Evolutionary conservation across 768 basidiomycete species (phyloP).

Genomic region (Boletellus sp.): DNA sequence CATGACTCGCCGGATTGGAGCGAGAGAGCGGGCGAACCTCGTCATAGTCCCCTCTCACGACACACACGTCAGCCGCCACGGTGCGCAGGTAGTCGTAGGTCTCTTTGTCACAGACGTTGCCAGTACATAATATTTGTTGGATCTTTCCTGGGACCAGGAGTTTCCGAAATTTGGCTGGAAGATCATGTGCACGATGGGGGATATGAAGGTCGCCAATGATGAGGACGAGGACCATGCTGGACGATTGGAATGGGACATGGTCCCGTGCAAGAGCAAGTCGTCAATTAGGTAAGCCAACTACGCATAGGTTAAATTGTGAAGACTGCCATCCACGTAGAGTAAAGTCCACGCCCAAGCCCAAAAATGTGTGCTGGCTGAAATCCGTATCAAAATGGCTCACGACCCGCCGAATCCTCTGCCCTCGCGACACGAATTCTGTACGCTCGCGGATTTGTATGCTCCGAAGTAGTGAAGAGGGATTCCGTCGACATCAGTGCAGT

Average conservation of each 20-base stretch:
- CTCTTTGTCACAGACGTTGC: conserved; percentile 96
- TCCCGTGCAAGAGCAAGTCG: background rate
- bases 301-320: background rate
- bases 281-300: conserved; percentile 25
- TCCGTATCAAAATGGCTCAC: conserved; percentile 1
- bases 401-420: conserved; percentile 2
- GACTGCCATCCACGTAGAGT: background rate
- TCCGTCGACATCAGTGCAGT: conserved; percentile 20
- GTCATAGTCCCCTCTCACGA: conserved; percentile 93
- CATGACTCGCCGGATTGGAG: background rate
- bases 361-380: conserved; percentile 2
- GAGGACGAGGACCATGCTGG: conserved; percentile 74
- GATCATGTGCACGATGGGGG: conserved; percentile 83
- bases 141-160: conserved; percentile 95
- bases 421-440: conserved; percentile 7
- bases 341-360: background rate
- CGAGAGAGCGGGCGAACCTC: conserved; percentile 54
- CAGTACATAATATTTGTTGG: conserved; percentile 95
- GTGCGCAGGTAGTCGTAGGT: conserved; percentile 95
- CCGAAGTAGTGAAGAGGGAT: background rate
- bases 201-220: conserved; percentile 98
- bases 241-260: conserved; percentile 1
- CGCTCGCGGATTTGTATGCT: background rate
- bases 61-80: conserved; percentile 89
- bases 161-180: conserved; percentile 96